Evolutionary conservation across 2,329 filamentous ascomycete genomes (phyloP), one percentile per base, ranked within the genome.

Genomic region (Fusarium temperatum): DNA sequence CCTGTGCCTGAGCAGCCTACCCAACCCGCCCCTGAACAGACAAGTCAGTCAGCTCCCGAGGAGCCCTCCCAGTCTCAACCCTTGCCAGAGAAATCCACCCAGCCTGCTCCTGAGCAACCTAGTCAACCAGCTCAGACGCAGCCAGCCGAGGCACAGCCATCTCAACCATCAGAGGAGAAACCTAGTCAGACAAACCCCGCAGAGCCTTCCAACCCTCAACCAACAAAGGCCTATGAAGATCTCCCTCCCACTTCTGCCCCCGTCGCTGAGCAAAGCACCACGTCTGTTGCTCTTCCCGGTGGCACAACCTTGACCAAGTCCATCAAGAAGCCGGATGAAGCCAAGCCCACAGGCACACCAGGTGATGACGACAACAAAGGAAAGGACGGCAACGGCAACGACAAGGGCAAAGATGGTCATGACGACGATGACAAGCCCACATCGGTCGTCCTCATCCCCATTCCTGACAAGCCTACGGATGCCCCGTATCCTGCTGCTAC

Each of bases 361-460:
- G 53, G 48, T 22, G 32, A 61, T 41, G 55, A 53, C 35, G 64
- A 39, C 4, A 54, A 39, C 12, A 60, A 61, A 26, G 65, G 38
- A 36, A 56, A 65, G 5, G 53, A 66, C 15, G 63, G 63, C 2
- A 24, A 66, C 15, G 63, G 63, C 5, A 24, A 50, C 8, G 36
- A 48, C n/a, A 44, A 45, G 24, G 61, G 32, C 6, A 48, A 39
- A 9, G 61, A 68, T 39, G 61, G 26, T 2, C 36, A 42, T 22
- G 30, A 60, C 36, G 41, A 36, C 9, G 59, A 69, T n/a, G 67
- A 58, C 15, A 48, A 69, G 50, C 75, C 77, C 18, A 72, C 77
- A 9, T 73, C 74, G 8, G 74, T 82, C 44, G 63, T 75, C n/a
- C 75, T 82, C 61, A 60, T 78, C 42, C 80, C 80, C 39, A 70